Conservation (phyloP, 768 basidiomycete species). For the Sporobolomyces phaffii region DNA sequence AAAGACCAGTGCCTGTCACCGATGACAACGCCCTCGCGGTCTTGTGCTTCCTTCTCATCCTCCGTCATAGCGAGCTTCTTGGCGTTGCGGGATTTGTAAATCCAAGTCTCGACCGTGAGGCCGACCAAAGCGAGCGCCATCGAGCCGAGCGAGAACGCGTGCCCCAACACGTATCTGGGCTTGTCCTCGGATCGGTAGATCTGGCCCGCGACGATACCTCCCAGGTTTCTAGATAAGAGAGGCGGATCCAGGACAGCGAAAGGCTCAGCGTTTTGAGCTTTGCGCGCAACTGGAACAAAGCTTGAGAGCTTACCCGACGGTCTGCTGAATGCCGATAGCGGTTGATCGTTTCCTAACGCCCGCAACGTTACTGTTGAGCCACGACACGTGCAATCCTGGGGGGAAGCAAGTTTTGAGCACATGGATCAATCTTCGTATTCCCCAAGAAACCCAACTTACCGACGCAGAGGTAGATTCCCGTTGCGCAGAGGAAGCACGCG, state of each 20-base stretch:
- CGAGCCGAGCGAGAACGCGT: slow-evolving; percentile 22
- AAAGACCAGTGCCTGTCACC: slow-evolving; percentile 22
- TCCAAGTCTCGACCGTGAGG: not conserved
- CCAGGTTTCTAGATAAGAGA: not conserved
- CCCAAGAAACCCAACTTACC: slow-evolving; percentile 19
- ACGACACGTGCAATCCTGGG: slow-evolving; percentile 1
- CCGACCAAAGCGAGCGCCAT: not conserved
- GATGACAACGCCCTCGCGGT: slow-evolving; percentile 3
- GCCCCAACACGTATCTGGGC: slow-evolving; percentile 23
- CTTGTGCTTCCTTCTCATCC: slow-evolving; percentile 24
- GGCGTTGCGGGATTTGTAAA: slow-evolving; percentile 18
- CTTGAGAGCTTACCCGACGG: too few relatives aligned
- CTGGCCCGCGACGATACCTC: slow-evolving; percentile 11
- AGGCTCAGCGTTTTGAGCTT: too few relatives aligned
- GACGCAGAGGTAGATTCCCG: slow-evolving; percentile 21
- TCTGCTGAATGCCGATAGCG: slow-evolving; percentile 26
- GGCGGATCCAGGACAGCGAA: too few relatives aligned
- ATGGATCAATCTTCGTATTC: too few relatives aligned
- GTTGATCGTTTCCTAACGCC: slow-evolving; percentile 8
- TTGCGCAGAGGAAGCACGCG: slow-evolving; percentile 22
- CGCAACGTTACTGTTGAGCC: slow-evolving; percentile 17
- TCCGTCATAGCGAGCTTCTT: slow-evolving; percentile 22
- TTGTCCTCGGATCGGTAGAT: slow-evolving; percentile 20
- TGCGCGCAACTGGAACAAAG: too few relatives aligned
- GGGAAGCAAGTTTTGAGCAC: not conserved